Conservation (phyloP, 1,139 yeast genomes). For the Diutina siamensis region DNA sequence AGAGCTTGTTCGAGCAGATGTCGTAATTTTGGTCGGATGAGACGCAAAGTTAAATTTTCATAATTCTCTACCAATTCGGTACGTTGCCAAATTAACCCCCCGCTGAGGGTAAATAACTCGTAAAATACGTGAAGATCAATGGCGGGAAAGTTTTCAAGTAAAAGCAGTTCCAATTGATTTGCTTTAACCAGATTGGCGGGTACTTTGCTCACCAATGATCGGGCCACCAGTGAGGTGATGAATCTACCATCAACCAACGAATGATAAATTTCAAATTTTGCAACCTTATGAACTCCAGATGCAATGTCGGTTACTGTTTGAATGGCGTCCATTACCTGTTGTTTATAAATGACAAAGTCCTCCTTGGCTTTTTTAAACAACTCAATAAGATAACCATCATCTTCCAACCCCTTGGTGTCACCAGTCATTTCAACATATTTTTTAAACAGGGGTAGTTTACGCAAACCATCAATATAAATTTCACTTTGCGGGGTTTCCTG, state of each 20-base stretch:
- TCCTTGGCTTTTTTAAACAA: conserved; percentile 14
- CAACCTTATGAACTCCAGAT: neutral
- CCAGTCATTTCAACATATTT: conserved; percentile 18
- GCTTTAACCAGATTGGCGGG: conserved; percentile 12
- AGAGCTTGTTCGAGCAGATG: conserved; percentile 21
- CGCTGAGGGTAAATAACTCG: conserved; percentile 29
- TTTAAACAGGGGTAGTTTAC: conserved; percentile 37
- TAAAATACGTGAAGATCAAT: conserved; percentile 21
- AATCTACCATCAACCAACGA: neutral
- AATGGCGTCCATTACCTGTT: conserved; percentile 16
- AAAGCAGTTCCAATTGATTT: conserved; percentile 6
- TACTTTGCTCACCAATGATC: conserved; percentile 13
- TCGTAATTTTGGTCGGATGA: conserved; percentile 29
- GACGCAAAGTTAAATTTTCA: conserved; percentile 26
- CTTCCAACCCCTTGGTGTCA: conserved; percentile 10
- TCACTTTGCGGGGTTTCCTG: conserved; percentile 8
- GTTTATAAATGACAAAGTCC: conserved; percentile 16
- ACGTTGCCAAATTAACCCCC: conserved; percentile 17
- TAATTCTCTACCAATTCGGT: conserved; percentile 24
- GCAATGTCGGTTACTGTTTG: conserved; percentile 8
- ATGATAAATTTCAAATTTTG: conserved; percentile 2
- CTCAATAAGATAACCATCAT: conserved; percentile 12
- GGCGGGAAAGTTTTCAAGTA: conserved; percentile 9
- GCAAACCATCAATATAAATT: conserved; percentile 23
- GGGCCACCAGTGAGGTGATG: neutral